Base-by-base conservation (phyloP, 345 rosid species). In the Syzygium oleosum region DNA sequence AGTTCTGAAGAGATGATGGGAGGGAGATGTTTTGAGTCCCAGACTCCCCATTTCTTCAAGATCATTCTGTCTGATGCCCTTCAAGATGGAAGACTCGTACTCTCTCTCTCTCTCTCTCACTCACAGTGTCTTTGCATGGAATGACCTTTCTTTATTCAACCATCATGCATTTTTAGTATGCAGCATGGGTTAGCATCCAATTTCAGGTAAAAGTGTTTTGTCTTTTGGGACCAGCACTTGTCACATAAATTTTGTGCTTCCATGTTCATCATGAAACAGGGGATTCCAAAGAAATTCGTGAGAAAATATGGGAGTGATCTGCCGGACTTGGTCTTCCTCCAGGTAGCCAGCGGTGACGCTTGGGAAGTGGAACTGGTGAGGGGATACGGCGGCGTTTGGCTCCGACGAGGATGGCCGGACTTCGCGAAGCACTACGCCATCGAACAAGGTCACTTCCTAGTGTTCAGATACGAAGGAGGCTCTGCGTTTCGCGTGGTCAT, bases 281-380 rank as follows among this genome's bases (percentile, higher is more conserved):
- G 34, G 77, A 79, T 91, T 55, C 92, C 91, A 12, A 85, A 54
- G 43, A 88, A 65, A 46, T 88, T 89, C 85, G 87, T 85, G 80
- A 88, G 86, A n/a, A 86, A 87, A 7, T 84, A 85, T 56, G 88
- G 91, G 34, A 31, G 49, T 5, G 54, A 49, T 27, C 65, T 91
- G 34, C 19, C 87, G 27, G 68, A 58, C n/a, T 12, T 5, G 6
- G 90, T 59, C 5, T 17, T 14, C 23, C 87, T 89, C 3, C 51
- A 55, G 85, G 89, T 87, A 25, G 87, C 88, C 7, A 59, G 31
- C 23, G 91, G 91, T 27, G 56, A 51, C 7, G 58, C 7, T 12
- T 91, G 91, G 91, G 53, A 59, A 31, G 56, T 90, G 52, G 90
- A 87, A 46, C 83, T 87, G 51, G 27, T 6, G 59, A 90, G 41